Percentiles rank a stretch among this genome's conserved stretches.
phyloP scores from a whole-genome alignment of 1,284 basidiomycete genomes.

The Ustilago vetiveriae region DNA sequence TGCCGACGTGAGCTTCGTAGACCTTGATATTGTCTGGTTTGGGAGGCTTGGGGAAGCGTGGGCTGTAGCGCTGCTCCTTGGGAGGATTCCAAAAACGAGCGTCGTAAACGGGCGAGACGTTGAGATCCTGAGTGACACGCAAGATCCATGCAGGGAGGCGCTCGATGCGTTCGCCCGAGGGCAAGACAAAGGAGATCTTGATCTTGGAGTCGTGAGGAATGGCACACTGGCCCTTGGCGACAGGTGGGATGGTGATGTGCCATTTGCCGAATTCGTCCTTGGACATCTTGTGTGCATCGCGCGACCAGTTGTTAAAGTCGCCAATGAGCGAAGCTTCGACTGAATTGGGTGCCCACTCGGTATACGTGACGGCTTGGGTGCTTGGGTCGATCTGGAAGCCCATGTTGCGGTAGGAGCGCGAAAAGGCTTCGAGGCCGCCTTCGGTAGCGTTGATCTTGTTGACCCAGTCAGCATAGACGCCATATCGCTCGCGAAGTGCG shows the following conservation, averaged over 20 bases:
- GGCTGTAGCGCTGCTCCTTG: conserved; percentile 75
- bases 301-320: conserved; percentile 94
- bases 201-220: conserved; percentile 94
- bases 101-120: conserved; percentile 90
- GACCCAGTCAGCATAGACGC: conserved; percentile 51
- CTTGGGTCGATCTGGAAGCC: conserved; percentile 78
- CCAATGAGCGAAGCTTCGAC: conserved; percentile 84
- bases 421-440: conserved; percentile 83
- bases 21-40: conserved; percentile 80
- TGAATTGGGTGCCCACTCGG: conserved; percentile 96
- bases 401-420: conserved; percentile 84
- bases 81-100: conserved; percentile 99
- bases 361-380: conserved; percentile 80
- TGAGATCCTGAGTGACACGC: conserved; percentile 92
- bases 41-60: conserved; percentile 80
- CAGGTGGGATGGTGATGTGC: conserved; percentile 83
- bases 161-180: conserved; percentile 82
- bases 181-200: conserved; percentile 76
- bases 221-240: conserved; percentile 72
- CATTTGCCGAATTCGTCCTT: conserved; percentile 92
- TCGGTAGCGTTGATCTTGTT: conserved; percentile 52
- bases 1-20: conserved; percentile 98
- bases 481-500: conserved; percentile 52
- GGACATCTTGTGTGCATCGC: conserved; percentile 80
- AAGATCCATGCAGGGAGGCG: conserved; percentile 91